phyloP scores from a whole-genome alignment of 2,329 filamentous ascomycete species.

The Claviceps sp. region DNA sequence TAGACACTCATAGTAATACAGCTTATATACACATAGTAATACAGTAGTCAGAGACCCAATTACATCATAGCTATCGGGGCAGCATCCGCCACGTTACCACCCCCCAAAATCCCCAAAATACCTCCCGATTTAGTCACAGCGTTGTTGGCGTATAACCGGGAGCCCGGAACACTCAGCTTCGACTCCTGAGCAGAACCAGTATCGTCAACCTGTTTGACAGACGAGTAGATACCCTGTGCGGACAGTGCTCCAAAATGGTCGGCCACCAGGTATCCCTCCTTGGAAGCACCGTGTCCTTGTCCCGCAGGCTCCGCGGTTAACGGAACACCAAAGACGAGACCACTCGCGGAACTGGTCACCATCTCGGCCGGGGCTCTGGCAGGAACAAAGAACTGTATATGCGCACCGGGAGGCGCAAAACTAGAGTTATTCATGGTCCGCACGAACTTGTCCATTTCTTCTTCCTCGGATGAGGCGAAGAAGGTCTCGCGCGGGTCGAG shows the following conservation, averaged over 20 bases:
- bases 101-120: not conserved
- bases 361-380: constrained; percentile 15
- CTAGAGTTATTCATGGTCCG: constrained; percentile 32
- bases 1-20: not conserved
- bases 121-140: not conserved
- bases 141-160: constrained; percentile 14
- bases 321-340: constrained; percentile 22
- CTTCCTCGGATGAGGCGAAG: constrained; percentile 30
- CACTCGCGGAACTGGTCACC: constrained; percentile 8
- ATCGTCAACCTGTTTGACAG: constrained; percentile 9
- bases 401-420: constrained; percentile 49
- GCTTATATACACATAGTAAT: not conserved
- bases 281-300: not conserved
- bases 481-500: constrained; percentile 56
- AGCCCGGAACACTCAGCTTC: constrained; percentile 23
- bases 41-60: not conserved
- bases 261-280: constrained; percentile 3
- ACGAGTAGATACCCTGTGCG: constrained; percentile 44
- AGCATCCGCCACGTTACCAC: constrained; percentile 7
- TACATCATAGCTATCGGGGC: constrained; percentile 6
- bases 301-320: constrained; percentile 7
- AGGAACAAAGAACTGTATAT: constrained; percentile 51
- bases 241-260: constrained; percentile 50
- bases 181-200: constrained; percentile 10
- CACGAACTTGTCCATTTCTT: constrained; percentile 41